A percentile compares a stretch with the other conserved stretches of the same genome.
These are phyloP conservation scores for Cudoniella acicularis DNA, from an alignment of 495 filamentous ascomycete species.

Conservation along the genomic window DNA sequence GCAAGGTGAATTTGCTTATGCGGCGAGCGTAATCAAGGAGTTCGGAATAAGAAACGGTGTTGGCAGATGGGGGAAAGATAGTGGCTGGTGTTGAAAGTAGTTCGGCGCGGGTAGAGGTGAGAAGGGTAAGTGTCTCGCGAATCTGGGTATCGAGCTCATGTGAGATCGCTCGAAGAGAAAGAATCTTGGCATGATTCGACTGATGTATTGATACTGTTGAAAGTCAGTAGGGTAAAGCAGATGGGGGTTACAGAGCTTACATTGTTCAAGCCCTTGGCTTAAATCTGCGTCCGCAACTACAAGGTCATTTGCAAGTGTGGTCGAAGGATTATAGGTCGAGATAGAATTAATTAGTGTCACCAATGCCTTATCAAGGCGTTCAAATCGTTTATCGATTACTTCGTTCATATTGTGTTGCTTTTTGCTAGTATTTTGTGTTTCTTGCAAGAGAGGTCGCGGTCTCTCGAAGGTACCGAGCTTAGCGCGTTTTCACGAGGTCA, in stretches of 20 bases:
- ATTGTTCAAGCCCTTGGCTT: conserved; percentile 50
- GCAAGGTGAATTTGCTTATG: conserved; percentile 69
- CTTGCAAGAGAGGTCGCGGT: no score
- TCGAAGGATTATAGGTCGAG: conserved; percentile 70
- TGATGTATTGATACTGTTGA: conserved; percentile 62
- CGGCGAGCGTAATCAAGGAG: conserved; percentile 69
- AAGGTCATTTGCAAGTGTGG: conserved; percentile 58
- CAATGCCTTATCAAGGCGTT: conserved; percentile 65
- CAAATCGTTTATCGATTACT: conserved; percentile 55
- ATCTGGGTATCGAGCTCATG: conserved; percentile 57
- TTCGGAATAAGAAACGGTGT: conserved; percentile 56
- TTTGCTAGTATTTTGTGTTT: no score
- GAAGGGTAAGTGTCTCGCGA: conserved; percentile 51
- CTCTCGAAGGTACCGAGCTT: no score
- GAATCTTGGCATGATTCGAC: conserved; percentile 59
- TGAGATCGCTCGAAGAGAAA: conserved; percentile 57
- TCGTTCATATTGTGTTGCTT: conserved; percentile 47
- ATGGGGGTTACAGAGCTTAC: conserved; percentile 32
- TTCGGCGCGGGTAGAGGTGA: conserved; percentile 65
- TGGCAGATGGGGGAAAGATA: conserved; percentile 33
- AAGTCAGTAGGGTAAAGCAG: background rate
- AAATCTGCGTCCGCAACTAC: conserved; percentile 65
- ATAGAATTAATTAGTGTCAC: conserved; percentile 68
- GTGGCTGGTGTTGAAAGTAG: conserved; percentile 56
- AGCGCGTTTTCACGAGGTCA: no score